Conservation (phyloP, 441 rosid genomes). For the Gossypium gossypioides region DNA sequence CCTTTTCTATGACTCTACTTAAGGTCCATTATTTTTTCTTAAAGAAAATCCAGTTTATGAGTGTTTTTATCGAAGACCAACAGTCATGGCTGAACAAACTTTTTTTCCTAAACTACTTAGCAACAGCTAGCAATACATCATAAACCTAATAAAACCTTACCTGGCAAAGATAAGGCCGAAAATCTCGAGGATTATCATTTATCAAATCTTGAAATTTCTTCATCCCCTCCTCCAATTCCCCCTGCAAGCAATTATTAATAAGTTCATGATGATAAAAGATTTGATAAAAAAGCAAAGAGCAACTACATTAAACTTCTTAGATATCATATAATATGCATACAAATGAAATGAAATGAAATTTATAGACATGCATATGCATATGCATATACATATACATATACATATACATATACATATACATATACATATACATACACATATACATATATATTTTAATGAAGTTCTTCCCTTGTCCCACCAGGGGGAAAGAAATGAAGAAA, state of each 20-base stretch:
- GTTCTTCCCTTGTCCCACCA: not conserved
- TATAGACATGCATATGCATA: not conserved
- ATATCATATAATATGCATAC: not conserved
- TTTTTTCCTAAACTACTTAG: not conserved
- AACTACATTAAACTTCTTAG: not conserved
- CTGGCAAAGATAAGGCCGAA: constrained; percentile 92
- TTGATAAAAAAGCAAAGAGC: not conserved
- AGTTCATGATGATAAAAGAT: not conserved
- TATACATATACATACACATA: not conserved
- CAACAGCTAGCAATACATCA: not conserved
- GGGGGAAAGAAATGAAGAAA: not conserved
- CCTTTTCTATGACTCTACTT: not conserved
- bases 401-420: not conserved
- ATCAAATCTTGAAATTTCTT: constrained; percentile 63
- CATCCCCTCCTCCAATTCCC: constrained; percentile 58
- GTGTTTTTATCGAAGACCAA: not conserved
- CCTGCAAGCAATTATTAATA: constrained; percentile 33
- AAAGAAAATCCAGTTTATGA: not conserved
- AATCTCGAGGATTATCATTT: constrained; percentile 72
- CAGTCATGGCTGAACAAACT: not conserved
- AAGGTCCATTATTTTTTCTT: not conserved
- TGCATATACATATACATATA: too few relatives aligned
- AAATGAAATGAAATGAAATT: not conserved
- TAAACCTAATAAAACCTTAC: constrained; percentile 22
- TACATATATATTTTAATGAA: not conserved